Percentiles rank a stretch among this genome's conserved stretches.
Evolutionary conservation across 1,139 yeast genomes (phyloP).

Genomic region (Saccharomycopsis hybrid): DNA sequence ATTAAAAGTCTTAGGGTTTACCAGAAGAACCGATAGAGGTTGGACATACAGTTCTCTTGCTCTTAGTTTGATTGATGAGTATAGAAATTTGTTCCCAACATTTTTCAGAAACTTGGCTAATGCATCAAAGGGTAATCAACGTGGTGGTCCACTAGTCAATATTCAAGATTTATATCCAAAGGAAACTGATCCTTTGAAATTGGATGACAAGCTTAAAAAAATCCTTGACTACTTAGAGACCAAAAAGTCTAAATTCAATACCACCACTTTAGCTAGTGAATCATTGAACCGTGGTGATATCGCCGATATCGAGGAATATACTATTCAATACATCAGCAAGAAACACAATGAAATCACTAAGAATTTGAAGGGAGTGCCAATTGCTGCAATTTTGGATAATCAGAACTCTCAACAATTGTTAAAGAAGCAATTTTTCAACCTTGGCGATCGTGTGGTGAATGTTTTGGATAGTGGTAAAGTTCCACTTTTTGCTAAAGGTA

Average conservation of each 20-base stretch:
- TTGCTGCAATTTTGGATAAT: slow-evolving; percentile 77
- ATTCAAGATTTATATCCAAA: slow-evolving; percentile 37
- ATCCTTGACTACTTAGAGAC: slow-evolving; percentile 55
- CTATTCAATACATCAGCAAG: slow-evolving; percentile 41
- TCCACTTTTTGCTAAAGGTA: slow-evolving; percentile 82
- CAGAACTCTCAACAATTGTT: slow-evolving; percentile 65
- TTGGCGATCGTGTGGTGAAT: slow-evolving; percentile 88
- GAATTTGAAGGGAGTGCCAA: slow-evolving; percentile 77
- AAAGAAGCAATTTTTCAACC: slow-evolving; percentile 65
- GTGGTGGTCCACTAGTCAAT: slow-evolving; percentile 28
- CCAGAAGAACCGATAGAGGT: slow-evolving; percentile 56
- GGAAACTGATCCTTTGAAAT: slow-evolving; percentile 37
- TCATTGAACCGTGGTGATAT: slow-evolving; percentile 65
- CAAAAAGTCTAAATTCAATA: slow-evolving; percentile 47
- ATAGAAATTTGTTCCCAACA: slow-evolving; percentile 53
- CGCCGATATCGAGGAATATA: slow-evolving; percentile 58
- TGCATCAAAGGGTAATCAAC: slow-evolving; percentile 4
- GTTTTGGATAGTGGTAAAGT: slow-evolving; percentile 87
- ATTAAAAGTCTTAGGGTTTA: slow-evolving; percentile 82
- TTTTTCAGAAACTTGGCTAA: slow-evolving; percentile 39
- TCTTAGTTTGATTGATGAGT: slow-evolving; percentile 55
- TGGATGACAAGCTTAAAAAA: slow-evolving; percentile 33
- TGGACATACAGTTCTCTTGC: slow-evolving; percentile 89
- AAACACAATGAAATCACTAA: slow-evolving; percentile 42
- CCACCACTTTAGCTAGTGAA: slow-evolving; percentile 74